Percentiles rank a stretch among this genome's conserved stretches.
Conservation (phyloP, 257 asterid genomes). For the Solanum habrochaites region DNA sequence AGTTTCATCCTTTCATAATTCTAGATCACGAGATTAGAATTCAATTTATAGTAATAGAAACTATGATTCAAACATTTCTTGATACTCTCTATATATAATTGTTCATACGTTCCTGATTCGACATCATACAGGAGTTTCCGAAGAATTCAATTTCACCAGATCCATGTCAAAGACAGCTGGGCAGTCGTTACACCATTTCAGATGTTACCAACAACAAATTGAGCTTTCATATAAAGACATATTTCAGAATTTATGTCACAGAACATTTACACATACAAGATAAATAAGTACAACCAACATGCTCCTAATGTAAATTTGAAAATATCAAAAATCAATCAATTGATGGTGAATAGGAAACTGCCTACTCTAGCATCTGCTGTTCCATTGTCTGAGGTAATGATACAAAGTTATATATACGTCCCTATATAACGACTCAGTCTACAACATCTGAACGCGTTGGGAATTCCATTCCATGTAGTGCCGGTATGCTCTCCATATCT, state of each 20-base stretch:
- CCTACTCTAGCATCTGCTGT: neutral
- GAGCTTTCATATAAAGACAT: neutral
- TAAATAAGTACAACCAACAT: neutral
- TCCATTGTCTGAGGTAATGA: neutral
- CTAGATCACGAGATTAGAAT: neutral
- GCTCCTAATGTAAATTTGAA: neutral
- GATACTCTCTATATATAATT: neutral
- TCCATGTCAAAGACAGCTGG: neutral
- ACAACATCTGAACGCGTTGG: slow-evolving; percentile 38
- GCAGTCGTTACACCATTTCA: neutral
- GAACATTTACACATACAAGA: neutral
- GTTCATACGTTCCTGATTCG: neutral
- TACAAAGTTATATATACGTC: neutral
- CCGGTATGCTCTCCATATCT: slow-evolving; percentile 61
- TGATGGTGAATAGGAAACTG: neutral
- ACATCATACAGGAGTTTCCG: neutral
- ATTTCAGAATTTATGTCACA: neutral
- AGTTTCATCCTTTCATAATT: neutral
- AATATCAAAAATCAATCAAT: neutral
- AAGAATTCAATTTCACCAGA: neutral
- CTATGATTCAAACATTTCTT: neutral
- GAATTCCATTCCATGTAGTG: slow-evolving; percentile 59
- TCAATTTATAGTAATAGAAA: neutral
- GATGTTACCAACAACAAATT: neutral
- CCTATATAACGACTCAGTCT: slow-evolving; percentile 12